These are phyloP conservation scores for Ogataea nakhonphanomensis DNA, from an alignment of 805 yeast species.

Conservation along the genomic window DNA sequence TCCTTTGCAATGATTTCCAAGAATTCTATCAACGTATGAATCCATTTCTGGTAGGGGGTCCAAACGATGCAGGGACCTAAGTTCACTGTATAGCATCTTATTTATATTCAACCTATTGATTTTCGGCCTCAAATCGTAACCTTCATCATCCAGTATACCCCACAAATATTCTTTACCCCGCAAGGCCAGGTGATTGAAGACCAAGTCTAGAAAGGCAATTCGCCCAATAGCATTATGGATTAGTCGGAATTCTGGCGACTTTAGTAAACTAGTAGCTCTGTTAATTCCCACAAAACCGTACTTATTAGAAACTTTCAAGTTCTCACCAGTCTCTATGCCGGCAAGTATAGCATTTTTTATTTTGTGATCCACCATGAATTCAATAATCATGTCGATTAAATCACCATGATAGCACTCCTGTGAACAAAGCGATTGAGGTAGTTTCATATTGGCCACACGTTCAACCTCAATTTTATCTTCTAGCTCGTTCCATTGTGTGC, in stretches of 20 bases:
- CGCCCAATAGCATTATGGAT: constrained; percentile 41
- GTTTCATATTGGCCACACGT: not conserved
- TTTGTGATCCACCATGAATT: constrained; percentile 29
- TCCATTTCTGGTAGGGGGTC: constrained; percentile 26
- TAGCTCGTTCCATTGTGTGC: not conserved
- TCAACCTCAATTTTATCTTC: not conserved
- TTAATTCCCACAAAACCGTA: constrained; percentile 36
- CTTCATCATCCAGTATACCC: constrained; percentile 19
- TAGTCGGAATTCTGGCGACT: constrained; percentile 42
- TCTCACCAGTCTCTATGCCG: constrained; percentile 41
- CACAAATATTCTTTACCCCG: constrained; percentile 17
- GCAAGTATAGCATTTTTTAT: constrained; percentile 37
- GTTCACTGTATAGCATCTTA: constrained; percentile 28
- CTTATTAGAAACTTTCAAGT: constrained; percentile 24
- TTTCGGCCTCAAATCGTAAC: not conserved
- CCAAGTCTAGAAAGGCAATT: constrained; percentile 35
- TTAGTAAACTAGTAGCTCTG: constrained; percentile 39
- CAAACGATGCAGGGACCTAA: constrained; percentile 8
- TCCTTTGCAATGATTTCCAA: constrained; percentile 16
- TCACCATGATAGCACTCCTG: constrained; percentile 27
- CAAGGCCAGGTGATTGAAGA: constrained; percentile 36
- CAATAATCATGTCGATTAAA: constrained; percentile 41
- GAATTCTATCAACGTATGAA: constrained; percentile 10
- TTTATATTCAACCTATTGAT: constrained; percentile 14
- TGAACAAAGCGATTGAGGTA: not conserved